Conservation (phyloP, 176 grass and related monocot genomes). For the Avena sativa region DNA sequence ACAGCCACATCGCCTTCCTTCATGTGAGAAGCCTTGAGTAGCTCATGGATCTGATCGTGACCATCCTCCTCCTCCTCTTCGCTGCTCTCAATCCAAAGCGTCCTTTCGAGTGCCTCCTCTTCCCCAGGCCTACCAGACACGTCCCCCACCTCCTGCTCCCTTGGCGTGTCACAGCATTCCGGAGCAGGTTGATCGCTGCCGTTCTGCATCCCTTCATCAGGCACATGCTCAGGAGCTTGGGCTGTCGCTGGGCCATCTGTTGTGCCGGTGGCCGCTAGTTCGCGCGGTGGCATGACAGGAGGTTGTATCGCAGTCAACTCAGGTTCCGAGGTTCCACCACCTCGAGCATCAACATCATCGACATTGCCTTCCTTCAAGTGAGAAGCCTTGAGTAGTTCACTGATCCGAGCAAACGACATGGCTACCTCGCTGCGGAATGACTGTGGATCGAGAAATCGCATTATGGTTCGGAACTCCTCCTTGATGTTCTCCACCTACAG, state of each 20-base stretch:
- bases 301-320: not conserved
- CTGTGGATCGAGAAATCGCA: not conserved
- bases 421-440: constrained; percentile 2
- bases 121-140: not conserved
- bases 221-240: not conserved
- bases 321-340: not conserved
- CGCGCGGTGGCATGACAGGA: not conserved
- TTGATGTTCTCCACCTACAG: constrained; percentile 28
- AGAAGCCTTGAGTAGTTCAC: not conserved
- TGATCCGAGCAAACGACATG: constrained; percentile 25
- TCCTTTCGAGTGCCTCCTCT: not conserved
- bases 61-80: not conserved
- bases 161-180: not conserved
- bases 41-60: not conserved
- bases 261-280: not conserved
- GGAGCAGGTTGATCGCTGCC: not conserved
- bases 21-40: not conserved
- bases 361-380: not conserved
- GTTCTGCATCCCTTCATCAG: not conserved
- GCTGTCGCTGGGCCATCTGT: not conserved
- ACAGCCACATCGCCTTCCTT: not conserved
- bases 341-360: not conserved
- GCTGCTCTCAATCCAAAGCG: not conserved
- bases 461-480: constrained; percentile 21
- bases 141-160: not conserved